Conservation (phyloP, 163 green algal species). For the Coccomyxa subellipsoidea region DNA sequence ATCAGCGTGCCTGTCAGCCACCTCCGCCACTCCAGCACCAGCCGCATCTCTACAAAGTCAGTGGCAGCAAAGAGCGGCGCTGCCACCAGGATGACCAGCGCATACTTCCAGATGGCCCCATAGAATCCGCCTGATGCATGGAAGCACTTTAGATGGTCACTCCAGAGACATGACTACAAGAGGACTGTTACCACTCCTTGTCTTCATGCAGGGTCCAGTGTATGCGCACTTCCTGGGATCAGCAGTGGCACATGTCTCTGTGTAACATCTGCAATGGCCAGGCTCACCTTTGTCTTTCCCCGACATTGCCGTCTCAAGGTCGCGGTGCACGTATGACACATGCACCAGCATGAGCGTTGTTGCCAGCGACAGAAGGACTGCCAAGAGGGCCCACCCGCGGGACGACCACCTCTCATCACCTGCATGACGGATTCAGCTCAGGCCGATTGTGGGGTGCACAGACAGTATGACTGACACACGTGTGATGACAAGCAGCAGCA, state of each 20-base stretch:
- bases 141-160: too few relatives aligned
- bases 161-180: too few relatives aligned
- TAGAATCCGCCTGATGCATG: conserved; percentile 63
- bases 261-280: too few relatives aligned
- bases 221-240: too few relatives aligned
- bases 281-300: conserved; percentile 33
- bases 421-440: conserved; percentile 14
- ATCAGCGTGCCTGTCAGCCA: conserved; percentile 30
- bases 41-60: conserved; percentile 66
- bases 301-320: conserved; percentile 54
- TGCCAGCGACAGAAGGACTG: conserved; percentile 33
- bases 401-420: conserved; percentile 42
- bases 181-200: too few relatives aligned
- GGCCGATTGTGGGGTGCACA: too few relatives aligned
- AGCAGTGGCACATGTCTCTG: too few relatives aligned
- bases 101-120: conserved; percentile 58
- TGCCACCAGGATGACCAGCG: conserved; percentile 68
- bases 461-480: too few relatives aligned
- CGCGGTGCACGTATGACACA: conserved; percentile 59
- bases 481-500: background rate
- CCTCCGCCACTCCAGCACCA: conserved; percentile 35
- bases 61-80: conserved; percentile 75
- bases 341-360: conserved; percentile 34
- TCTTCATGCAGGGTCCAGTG: too few relatives aligned
- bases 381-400: conserved; percentile 22